These are phyloP conservation scores for Hypoxylon sp. DNA, from an alignment of 2,329 filamentous ascomycete species.

Conservation along the genomic window DNA sequence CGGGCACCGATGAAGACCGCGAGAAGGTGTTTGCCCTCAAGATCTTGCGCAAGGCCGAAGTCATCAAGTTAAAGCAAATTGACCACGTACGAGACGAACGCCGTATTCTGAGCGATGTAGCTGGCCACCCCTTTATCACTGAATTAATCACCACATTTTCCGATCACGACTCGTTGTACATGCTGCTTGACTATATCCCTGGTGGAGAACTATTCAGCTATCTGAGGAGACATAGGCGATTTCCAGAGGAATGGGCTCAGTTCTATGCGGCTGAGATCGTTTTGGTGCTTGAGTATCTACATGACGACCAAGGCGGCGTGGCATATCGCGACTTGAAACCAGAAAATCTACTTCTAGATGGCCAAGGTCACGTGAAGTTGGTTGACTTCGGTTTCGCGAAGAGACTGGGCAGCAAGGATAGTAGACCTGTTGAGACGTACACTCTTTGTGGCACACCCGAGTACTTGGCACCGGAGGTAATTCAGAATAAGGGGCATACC, in stretches of 20 bases:
- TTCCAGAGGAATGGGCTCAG: slow-evolving; percentile 82
- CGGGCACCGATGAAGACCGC: slow-evolving; percentile 66
- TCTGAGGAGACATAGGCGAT: slow-evolving; percentile 81
- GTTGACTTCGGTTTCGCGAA: slow-evolving; percentile 92
- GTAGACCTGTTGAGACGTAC: slow-evolving; percentile 77
- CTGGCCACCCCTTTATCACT: slow-evolving; percentile 87
- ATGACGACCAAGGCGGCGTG: slow-evolving; percentile 82
- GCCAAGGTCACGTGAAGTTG: slow-evolving; percentile 83
- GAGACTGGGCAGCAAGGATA: slow-evolving; percentile 73
- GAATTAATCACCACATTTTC: slow-evolving; percentile 84
- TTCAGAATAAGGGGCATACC: slow-evolving; percentile 83
- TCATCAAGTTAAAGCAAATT: slow-evolving; percentile 87
- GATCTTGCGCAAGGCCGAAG: slow-evolving; percentile 79
- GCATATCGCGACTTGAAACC: slow-evolving; percentile 88
- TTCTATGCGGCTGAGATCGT: slow-evolving; percentile 91
- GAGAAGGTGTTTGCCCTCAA: slow-evolving; percentile 85
- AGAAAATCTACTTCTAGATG: slow-evolving; percentile 85
- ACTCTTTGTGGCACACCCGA: slow-evolving; percentile 88
- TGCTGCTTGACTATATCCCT: slow-evolving; percentile 86
- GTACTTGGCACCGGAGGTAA: slow-evolving; percentile 87
- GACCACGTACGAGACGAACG: slow-evolving; percentile 90
- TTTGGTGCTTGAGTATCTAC: slow-evolving; percentile 83
- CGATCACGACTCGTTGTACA: slow-evolving; percentile 83
- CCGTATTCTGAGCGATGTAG: slow-evolving; percentile 81
- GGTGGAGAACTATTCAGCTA: slow-evolving; percentile 90